Percentiles rank a stretch among this genome's conserved stretches.
Evolutionary conservation across 345 rosid genomes (phyloP).

Genomic region (Pelargonium nanum): DNA sequence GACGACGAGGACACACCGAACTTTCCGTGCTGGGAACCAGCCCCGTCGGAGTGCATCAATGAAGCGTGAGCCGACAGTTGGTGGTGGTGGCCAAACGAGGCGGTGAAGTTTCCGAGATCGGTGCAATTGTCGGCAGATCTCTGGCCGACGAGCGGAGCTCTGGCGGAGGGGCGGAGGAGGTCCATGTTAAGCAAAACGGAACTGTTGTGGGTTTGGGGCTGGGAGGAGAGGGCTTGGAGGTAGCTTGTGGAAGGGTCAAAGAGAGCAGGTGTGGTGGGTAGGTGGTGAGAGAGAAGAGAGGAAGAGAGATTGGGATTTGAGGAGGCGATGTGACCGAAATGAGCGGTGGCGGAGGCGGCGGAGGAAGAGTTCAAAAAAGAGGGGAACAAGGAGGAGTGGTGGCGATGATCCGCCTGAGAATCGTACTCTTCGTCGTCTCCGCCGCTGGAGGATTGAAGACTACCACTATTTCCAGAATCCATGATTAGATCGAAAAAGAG

Average conservation of each 20-base stretch:
- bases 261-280: conserved; percentile 24
- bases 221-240: conserved; percentile 18
- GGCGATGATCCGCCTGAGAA: conserved; percentile 49
- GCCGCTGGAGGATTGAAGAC: conserved; percentile 72
- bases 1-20: neutral
- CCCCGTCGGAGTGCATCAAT: neutral
- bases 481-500: conserved; percentile 22
- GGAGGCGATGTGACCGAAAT: conserved; percentile 24
- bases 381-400: conserved; percentile 19
- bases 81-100: conserved; percentile 21
- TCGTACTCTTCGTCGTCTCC: conserved; percentile 67
- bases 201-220: conserved; percentile 14
- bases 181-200: conserved; percentile 40
- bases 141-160: conserved; percentile 32
- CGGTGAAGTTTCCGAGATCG: conserved; percentile 37
- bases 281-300: conserved; percentile 2
- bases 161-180: conserved; percentile 36
- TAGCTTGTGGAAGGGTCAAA: conserved; percentile 27
- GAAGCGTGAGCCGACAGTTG: neutral
- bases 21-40: too few species aligned
- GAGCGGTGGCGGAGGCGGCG: conserved; percentile 9
- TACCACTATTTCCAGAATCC: conserved; percentile 77
- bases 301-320: neutral
- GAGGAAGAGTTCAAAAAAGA: conserved; percentile 7
- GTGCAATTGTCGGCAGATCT: conserved; percentile 43